Conservation (phyloP, 2,329 filamentous ascomycete species). For the Alternaria arborescens region DNA sequence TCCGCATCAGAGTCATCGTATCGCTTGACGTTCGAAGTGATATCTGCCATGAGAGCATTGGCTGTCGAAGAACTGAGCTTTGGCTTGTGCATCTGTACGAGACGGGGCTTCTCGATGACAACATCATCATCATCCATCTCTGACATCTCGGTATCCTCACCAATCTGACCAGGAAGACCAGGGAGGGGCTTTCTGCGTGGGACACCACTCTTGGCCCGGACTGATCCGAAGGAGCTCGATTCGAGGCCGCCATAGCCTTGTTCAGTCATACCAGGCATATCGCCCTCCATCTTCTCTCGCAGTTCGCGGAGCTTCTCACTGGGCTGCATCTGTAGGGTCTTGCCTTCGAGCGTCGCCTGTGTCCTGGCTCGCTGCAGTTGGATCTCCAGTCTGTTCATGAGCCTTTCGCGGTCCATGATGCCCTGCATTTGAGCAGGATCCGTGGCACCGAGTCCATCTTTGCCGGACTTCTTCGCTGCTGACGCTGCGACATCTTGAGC, state of each 20-base stretch:
- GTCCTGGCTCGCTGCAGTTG: constrained; percentile 97
- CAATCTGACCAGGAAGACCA: constrained; percentile 44
- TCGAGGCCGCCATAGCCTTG: constrained; percentile 63
- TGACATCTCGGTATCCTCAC: constrained; percentile 49
- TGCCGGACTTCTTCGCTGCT: constrained; percentile 70
- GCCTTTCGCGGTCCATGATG: constrained; percentile 88
- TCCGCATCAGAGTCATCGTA: constrained; percentile 78
- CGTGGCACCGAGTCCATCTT: constrained; percentile 64
- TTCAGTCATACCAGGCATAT: constrained; percentile 56
- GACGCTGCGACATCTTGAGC: constrained; percentile 95
- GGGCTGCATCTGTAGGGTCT: constrained; percentile 83
- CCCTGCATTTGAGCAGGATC: constrained; percentile 85
- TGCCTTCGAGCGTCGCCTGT: constrained; percentile 94
- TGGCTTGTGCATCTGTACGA: constrained; percentile 81
- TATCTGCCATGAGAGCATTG: constrained; percentile 73
- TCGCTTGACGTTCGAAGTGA: constrained; percentile 77
- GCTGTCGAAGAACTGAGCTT: constrained; percentile 69
- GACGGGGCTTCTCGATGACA: constrained; percentile 77
- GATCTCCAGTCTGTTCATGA: constrained; percentile 94
- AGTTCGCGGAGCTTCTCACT: constrained; percentile 92
- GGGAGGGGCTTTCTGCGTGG: constrained; percentile 50
- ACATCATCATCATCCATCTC: constrained; percentile 61
- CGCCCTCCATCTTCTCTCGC: constrained; percentile 90
- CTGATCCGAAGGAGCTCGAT: constrained; percentile 70
- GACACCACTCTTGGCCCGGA: constrained; percentile 53